phyloP scores from a whole-genome alignment of 345 rosid genomes.

The Erodium maritimum region DNA sequence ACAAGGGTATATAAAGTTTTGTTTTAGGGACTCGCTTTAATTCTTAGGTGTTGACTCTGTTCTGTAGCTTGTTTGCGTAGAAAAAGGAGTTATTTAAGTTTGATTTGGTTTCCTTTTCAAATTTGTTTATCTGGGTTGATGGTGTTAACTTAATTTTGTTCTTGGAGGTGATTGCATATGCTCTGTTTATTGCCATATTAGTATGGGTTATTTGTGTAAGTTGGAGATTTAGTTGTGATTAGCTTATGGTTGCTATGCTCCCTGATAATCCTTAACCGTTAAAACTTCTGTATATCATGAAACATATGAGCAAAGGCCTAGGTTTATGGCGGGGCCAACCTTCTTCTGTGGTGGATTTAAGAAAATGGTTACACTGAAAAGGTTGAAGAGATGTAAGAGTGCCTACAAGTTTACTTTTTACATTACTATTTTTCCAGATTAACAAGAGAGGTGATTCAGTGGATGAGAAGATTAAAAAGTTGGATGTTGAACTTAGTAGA shows the following conservation, averaged over 20 bases:
- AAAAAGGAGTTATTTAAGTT: too few species aligned
- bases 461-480: constrained; percentile 74
- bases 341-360: not conserved
- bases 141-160: too few species aligned
- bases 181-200: too few species aligned
- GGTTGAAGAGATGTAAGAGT: not conserved
- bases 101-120: too few species aligned
- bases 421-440: constrained; percentile 29
- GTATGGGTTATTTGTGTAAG: not conserved
- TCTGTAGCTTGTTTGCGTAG: not conserved
- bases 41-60: not conserved
- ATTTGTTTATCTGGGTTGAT: too few species aligned
- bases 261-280: too few species aligned
- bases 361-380: not conserved
- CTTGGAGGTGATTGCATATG: too few species aligned
- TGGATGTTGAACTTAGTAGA: constrained; percentile 65
- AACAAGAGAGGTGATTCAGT: constrained; percentile 83
- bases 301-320: too few species aligned
- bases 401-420: not conserved
- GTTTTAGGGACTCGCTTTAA: not conserved
- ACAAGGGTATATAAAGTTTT: not conserved
- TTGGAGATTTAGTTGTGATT: not conserved
- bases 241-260: too few species aligned
- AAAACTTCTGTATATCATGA: too few species aligned
- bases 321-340: not conserved